Evolutionary conservation across 2,329 filamentous ascomycete species (phyloP).

Genomic region (Claviceps pusilla): DNA sequence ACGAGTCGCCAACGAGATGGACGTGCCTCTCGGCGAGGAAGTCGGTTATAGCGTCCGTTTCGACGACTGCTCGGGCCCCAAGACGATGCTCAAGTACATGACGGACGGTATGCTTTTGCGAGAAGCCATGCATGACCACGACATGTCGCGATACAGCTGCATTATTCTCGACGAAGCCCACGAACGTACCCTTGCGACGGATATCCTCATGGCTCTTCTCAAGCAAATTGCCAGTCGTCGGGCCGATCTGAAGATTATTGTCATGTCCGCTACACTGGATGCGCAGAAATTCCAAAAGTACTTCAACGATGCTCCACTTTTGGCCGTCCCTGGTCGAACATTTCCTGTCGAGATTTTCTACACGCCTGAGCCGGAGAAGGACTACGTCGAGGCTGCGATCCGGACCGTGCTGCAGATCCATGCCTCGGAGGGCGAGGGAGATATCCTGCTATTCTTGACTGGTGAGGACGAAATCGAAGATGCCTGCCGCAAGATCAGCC

Average conservation of each 20-base stretch:
- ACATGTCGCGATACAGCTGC: slow-evolving; percentile 83
- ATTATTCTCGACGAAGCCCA: slow-evolving; percentile 98
- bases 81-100: slow-evolving; percentile 97
- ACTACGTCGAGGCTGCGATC: slow-evolving; percentile 91
- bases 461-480: slow-evolving; percentile 99
- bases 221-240: slow-evolving; percentile 76
- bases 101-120: slow-evolving; percentile 96
- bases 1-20: slow-evolving; percentile 93
- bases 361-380: slow-evolving; percentile 85
- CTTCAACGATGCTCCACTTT: slow-evolving; percentile 83
- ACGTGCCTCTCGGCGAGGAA: slow-evolving; percentile 81
- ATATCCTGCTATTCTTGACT: slow-evolving; percentile 87
- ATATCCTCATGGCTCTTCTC: slow-evolving; percentile 90
- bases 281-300: slow-evolving; percentile 97
- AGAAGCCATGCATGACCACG: slow-evolving; percentile 91
- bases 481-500: slow-evolving; percentile 74
- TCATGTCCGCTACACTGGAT: slow-evolving; percentile 96
- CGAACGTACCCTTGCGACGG: slow-evolving; percentile 90
- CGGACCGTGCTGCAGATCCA: slow-evolving; percentile 95
- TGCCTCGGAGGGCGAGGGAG: slow-evolving; percentile 78
- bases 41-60: slow-evolving; percentile 99
- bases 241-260: slow-evolving; percentile 89
- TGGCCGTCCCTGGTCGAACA: slow-evolving; percentile 88
- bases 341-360: slow-evolving; percentile 98
- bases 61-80: slow-evolving; percentile 79